Base-by-base conservation (phyloP, 1,284 basidiomycete species). In the Cryptococcus sp. region DNA sequence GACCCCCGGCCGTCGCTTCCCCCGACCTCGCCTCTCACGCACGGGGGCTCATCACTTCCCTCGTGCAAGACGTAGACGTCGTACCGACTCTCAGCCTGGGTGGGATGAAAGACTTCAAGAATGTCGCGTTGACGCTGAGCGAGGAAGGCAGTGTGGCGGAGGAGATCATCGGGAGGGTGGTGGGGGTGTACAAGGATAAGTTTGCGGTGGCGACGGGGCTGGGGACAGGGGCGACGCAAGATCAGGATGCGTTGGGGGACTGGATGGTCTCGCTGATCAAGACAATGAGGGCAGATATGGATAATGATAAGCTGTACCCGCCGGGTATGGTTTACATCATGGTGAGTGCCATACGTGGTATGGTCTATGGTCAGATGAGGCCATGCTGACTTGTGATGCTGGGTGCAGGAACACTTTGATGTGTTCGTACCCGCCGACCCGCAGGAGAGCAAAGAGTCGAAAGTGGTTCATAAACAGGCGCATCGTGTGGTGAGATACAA, bases 151-250 rank as follows among this genome's bases (percentile, higher is more conserved):
- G 70, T 35, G 66, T 79, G 3, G 78, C 80, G 15, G 77, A 79
- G 53, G 80, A 81, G 63, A 80, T 82, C 52, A 76, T 82, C 20
- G 77, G 75, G 8, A 66, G 77, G 46, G 78, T 80, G 40, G 58
- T 75, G 2, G 75, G 73, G 6, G 57, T 75, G 6, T 66, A 73
- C 50, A 59, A 61, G 43, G 50, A 53, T 23, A 68, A 69, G 42
- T 62, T 68, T 33, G 57, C 56, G 4, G 48, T 42, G 13, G 50
- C 46, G 2, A 9, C 5, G 9, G 28, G 28, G 28, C 5, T 33
- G 28, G 28, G 28, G n/a, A n/a, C n/a, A n/a, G n/a, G n/a, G 28
- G 28, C 9, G 28, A 4, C 28, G 28, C 28, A 33, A 9, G 66
- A 71, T n/a, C 64, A 63, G 36, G 66, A 75, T 39, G 48, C 58